Percentiles rank a stretch among this genome's conserved stretches.
Evolutionary conservation across 73 alveolate species (phyloP).

Genomic region (Diophrys appendiculata): DNA sequence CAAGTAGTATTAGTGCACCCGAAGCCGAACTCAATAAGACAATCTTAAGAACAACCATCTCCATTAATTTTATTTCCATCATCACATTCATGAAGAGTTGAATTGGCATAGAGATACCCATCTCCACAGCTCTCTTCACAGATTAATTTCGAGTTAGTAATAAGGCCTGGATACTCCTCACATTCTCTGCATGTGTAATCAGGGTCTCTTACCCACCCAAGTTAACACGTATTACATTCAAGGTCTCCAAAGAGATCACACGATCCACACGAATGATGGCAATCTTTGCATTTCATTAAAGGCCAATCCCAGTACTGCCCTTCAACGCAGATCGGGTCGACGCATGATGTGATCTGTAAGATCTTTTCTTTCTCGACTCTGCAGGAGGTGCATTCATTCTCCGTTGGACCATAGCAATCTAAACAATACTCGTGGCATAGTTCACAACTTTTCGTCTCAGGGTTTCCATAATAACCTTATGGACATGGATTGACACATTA

Average conservation of each 20-base stretch:
- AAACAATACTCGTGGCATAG: background rate
- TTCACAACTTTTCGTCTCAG: background rate
- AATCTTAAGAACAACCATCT: background rate
- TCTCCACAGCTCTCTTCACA: background rate
- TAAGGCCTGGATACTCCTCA: background rate
- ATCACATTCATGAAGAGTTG: background rate
- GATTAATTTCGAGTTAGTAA: background rate
- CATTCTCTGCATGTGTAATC: background rate
- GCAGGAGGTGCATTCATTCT: background rate
- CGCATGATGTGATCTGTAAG: background rate
- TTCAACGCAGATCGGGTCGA: background rate
- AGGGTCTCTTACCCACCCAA: background rate
- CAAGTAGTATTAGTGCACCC: background rate
- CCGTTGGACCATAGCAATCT: background rate
- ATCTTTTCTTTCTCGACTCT: background rate
- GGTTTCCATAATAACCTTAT: background rate
- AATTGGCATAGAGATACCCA: background rate
- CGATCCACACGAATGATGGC: background rate
- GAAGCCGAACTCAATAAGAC: background rate
- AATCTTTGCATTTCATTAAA: background rate
- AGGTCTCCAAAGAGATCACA: background rate
- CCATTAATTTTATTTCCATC: background rate
- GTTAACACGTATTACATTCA: background rate
- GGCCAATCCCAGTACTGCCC: background rate
- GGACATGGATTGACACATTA: background rate